Conservation (phyloP, 140 eudicot species). For the Flaveria floridana region DNA sequence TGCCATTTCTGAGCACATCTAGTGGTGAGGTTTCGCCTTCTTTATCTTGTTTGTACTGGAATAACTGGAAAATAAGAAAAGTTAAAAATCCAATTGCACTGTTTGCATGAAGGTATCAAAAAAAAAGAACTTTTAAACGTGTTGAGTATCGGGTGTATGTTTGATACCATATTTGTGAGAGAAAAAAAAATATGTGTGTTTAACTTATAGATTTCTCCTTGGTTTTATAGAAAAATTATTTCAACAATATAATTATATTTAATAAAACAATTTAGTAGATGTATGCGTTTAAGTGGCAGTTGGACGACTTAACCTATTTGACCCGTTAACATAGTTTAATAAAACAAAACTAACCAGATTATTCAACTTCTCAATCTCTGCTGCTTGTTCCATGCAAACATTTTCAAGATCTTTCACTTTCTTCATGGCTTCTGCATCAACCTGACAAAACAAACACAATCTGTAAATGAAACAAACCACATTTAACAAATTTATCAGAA, state of each 20-base stretch:
- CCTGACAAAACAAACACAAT: slow-evolving; percentile 33
- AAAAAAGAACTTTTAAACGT: neutral
- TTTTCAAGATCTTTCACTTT: slow-evolving; percentile 67
- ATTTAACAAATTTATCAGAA: neutral
- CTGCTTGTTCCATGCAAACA: slow-evolving; percentile 72
- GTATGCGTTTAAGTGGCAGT: neutral
- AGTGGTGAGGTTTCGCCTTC: slow-evolving; percentile 38
- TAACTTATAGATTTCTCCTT: too few relatives aligned
- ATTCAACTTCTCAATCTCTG: slow-evolving; percentile 78
- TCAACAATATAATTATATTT: neutral
- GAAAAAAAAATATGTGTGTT: too few relatives aligned
- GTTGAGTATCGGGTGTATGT: neutral
- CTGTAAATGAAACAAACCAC: neutral
- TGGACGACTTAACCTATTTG: neutral
- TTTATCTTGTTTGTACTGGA: slow-evolving; percentile 49
- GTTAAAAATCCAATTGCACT: neutral
- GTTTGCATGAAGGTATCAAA: neutral
- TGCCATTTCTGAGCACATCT: slow-evolving; percentile 42
- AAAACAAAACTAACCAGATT: slow-evolving; percentile 36
- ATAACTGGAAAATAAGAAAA: slow-evolving; percentile 44
- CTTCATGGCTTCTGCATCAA: slow-evolving; percentile 40
- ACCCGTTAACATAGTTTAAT: neutral
- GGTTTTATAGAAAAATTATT: too few relatives aligned
- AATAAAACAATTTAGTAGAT: neutral
- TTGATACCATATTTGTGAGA: neutral